Base-by-base conservation (phyloP, 306 rosid species). In the Macrotyloma uniflorum region DNA sequence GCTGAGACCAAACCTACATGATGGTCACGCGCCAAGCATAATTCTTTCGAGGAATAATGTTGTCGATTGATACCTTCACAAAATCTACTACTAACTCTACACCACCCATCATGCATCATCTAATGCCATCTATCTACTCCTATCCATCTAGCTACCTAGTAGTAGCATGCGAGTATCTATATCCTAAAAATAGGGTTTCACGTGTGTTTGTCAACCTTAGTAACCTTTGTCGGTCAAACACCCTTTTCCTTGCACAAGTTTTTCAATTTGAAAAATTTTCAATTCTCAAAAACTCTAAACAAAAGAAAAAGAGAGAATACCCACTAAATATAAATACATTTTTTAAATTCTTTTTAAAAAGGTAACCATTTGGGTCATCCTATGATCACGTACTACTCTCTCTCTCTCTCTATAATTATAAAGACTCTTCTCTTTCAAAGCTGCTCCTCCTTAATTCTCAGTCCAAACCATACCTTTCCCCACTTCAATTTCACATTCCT, bases 121-220 rank as follows among this genome's bases (percentile, higher is more conserved):
- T 46, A 51, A 26, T 53, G 72, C 66, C 5, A 7, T 11, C 4
- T 30, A 2, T 2, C 1, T 26, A 1, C 28, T 26, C 3, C 40
- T 36, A 77, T 43, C 70, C 36, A 63, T 5, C 69, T 64, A 64
- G n/a, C 4, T 12, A 8, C 0, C 43, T 38, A 7, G 15, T 2
- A 46, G 55, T 54, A 72, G 67, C 12, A 50, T 22, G 2, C 55
- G 15, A 64, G 79, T 57, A 66, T 72, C 69, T 57, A 33, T 49
- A 36, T 66, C 76, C 50, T 43, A 80, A 71, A 78, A 75, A 65
- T 77, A 72, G 88, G 85, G 61, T 81, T 79, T 89, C 90, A 87
- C 88, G 90, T 91, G 89, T 79, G 83, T 86, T 83, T 85, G 91
- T 89, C 93, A 89, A 89, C 88, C 83, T 70, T 65, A 18, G 83